Evolutionary conservation across 2,329 filamentous ascomycete species (phyloP).

Genomic region (Diplodia sapinea): DNA sequence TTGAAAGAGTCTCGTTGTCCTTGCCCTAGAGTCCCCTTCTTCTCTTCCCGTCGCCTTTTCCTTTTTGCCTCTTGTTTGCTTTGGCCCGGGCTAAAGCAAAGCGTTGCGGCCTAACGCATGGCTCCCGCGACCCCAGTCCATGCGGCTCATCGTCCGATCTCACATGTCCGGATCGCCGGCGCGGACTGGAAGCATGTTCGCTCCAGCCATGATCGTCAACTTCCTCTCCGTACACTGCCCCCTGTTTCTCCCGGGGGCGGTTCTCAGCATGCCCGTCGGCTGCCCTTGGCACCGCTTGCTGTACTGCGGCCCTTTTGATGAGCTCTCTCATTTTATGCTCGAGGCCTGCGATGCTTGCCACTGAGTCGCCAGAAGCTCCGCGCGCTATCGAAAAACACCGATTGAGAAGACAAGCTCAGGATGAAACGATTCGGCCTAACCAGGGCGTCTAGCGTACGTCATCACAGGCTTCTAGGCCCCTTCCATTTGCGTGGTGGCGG

Average conservation of each 20-base stretch:
- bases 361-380: not conserved
- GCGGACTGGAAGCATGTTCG: conserved; percentile 12
- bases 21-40: not conserved
- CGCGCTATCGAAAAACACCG: not conserved
- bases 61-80: not conserved
- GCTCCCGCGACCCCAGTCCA: conserved; percentile 24
- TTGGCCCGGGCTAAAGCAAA: not conserved
- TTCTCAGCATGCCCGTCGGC: not conserved
- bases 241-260: not conserved
- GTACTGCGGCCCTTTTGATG: not conserved
- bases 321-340: not conserved
- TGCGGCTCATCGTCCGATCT: conserved; percentile 21
- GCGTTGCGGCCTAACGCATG: conserved; percentile 3
- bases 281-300: too few species aligned
- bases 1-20: not conserved
- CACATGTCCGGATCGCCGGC: conserved; percentile 7
- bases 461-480: too few species aligned
- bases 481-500: not conserved
- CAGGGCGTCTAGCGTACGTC: not conserved
- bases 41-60: not conserved
- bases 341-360: not conserved
- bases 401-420: too few species aligned
- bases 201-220: not conserved
- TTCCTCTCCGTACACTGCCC: not conserved
- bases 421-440: too few species aligned